Evolutionary conservation across 1,284 basidiomycete genomes (phyloP).

Genomic region (Cutaneotrichosporon sp.): DNA sequence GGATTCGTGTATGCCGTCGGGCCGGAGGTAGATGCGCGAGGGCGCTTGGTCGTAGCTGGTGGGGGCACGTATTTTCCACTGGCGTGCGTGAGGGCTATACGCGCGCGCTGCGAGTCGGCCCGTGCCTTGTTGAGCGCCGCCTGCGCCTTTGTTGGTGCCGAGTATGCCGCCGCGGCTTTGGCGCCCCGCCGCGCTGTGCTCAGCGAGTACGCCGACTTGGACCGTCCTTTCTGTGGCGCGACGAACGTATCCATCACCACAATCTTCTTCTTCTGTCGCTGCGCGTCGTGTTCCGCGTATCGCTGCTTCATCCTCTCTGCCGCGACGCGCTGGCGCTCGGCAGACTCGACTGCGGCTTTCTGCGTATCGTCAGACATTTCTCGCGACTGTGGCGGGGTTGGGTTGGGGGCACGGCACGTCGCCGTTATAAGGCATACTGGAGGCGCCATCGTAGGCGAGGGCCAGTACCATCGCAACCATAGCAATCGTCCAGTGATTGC

Average conservation of each 20-base stretch:
- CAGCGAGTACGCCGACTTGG: not conserved
- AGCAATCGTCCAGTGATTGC: not conserved
- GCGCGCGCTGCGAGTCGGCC: constrained; percentile 31
- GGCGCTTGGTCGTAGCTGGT: constrained; percentile 13
- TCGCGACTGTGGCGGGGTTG: too few species aligned
- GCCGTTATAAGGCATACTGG: not conserved
- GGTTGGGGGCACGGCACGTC: not conserved
- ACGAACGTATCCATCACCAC: constrained; percentile 31
- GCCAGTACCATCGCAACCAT: not conserved
- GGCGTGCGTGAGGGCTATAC: constrained; percentile 39
- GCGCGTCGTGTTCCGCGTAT: constrained; percentile 36
- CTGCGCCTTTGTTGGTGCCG: constrained; percentile 2
- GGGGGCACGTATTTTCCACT: constrained; percentile 33
- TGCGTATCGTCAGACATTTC: constrained; percentile 10
- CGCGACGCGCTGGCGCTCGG: constrained; percentile 29
- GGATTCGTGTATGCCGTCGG: not conserved
- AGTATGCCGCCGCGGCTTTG: not conserved
- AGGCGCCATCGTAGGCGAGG: too few species aligned
- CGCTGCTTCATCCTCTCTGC: constrained; percentile 27
- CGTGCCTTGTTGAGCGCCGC: constrained; percentile 33
- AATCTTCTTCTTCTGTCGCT: constrained; percentile 32
- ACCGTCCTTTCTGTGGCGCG: constrained; percentile 9
- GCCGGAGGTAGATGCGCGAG: not conserved
- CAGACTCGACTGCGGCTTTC: constrained; percentile 36
- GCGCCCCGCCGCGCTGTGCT: not conserved